phyloP scores from a whole-genome alignment of 495 filamentous ascomycete genomes.

The Penicillium nucicola region DNA sequence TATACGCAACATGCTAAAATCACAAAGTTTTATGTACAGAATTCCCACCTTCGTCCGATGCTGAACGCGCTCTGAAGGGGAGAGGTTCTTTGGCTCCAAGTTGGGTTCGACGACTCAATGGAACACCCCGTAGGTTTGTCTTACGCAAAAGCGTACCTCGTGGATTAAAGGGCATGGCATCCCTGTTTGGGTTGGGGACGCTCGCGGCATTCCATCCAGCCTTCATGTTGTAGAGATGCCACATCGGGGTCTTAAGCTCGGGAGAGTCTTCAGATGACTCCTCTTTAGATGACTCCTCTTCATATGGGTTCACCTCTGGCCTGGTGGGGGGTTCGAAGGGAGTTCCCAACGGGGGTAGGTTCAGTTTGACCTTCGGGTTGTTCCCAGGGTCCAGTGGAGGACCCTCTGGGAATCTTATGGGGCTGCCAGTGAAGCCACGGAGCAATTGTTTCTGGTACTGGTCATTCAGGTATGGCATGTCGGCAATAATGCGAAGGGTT shows the following conservation, averaged over 20 bases:
- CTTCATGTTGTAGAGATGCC: not conserved
- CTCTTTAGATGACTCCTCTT: not conserved
- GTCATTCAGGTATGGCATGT: conserved; percentile 51
- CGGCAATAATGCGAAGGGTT: conserved; percentile 48
- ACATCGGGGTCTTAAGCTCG: not conserved
- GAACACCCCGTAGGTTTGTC: no score
- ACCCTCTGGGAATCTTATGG: no score
- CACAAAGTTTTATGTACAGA: conserved; percentile 14
- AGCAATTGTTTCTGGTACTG: conserved; percentile 39
- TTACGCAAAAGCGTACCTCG: not conserved
- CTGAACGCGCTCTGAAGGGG: no score
- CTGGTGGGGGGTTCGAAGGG: not conserved
- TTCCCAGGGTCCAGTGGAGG: no score
- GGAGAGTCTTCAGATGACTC: no score
- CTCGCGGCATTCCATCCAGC: not conserved
- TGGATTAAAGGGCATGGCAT: no score
- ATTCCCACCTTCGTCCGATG: no score
- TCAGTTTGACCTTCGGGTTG: not conserved
- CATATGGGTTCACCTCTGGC: not conserved
- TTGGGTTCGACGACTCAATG: no score
- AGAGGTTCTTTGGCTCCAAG: not conserved
- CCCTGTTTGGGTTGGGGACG: no score
- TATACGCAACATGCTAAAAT: conserved; percentile 15
- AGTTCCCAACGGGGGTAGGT: not conserved
- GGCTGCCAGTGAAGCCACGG: no score